Evolutionary conservation across 345 rosid genomes (phyloP), one percentile per base, ranked within the genome.

Genomic region (Salix viminalis): DNA sequence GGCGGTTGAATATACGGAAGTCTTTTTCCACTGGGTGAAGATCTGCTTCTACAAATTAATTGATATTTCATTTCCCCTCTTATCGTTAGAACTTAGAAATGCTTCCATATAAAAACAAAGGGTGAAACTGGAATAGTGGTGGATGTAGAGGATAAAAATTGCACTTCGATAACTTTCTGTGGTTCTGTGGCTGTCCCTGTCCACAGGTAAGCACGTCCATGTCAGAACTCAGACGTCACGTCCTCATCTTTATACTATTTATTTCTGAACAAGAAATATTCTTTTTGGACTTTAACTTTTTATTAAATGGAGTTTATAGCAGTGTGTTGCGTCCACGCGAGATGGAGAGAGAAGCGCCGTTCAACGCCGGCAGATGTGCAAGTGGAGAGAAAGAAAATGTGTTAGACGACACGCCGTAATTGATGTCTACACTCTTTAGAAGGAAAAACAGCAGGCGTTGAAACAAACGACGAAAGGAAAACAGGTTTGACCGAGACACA

Each of bases 141-240:
- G 12, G 44, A 41, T 10, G 13, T 2, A 41, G 13, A 41, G 44
- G 44, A 11, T 41, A 2, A 7, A 54, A 54, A 21, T 54, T 7
- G 23, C 60, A 7, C 60, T 19, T 54, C 60, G 23, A 21, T 21
- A 54, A 54, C 60, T 54, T 54, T 54, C 7, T 54, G 60, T 3
- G 2, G 70, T 54, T 37, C 41, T 30, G 73, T 58, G 77, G 77
- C 66, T 64, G 78, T 71, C 73, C 70, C 41, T 65, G 26, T 76
- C 65, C 77, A 76, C 76, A 65, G 69, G 76, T 65, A 74, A 83
- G 78, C 83, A 69, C 52, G 78, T 79, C 84, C 67, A 72, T 7
- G 42, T 76, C 69, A 54, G 67, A 1, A 39, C 11, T 21, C 16
- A 6, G 13, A 46, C 5, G 26, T 7, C 16, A 18, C n/a, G 69